Evolutionary conservation across 306 rosid species (phyloP).

Genomic region (Cucurbita ficifolia): DNA sequence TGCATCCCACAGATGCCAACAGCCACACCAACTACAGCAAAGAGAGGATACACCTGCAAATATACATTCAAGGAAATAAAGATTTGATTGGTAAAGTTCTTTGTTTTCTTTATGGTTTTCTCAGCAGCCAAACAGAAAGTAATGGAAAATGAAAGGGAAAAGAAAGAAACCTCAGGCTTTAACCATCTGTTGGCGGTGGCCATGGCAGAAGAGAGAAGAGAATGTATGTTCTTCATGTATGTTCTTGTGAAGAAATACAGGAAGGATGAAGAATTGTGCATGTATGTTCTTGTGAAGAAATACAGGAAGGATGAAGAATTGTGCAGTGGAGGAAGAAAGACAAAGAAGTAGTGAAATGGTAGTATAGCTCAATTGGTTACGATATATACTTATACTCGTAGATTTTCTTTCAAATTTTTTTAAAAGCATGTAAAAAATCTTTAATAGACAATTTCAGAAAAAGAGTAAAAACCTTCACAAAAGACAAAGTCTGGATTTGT

Average conservation of each 20-base stretch:
- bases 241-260: conserved; percentile 2
- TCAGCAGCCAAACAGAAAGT: conserved; percentile 4
- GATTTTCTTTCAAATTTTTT: too few relatives aligned
- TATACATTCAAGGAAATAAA: neutral
- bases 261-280: neutral
- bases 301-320: neutral
- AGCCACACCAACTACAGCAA: conserved; percentile 61
- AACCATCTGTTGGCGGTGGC: conserved; percentile 49
- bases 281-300: conserved; percentile 9
- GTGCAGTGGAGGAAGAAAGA: neutral
- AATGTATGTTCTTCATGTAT: too few relatives aligned
- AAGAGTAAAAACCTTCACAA: neutral
- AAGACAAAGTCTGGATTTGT: neutral
- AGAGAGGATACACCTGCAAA: conserved; percentile 71
- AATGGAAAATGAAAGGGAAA: neutral
- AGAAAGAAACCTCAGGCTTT: conserved; percentile 57
- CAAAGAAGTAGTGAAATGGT: too few relatives aligned
- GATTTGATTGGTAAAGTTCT: neutral
- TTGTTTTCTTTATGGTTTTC: neutral
- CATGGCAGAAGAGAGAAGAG: conserved; percentile 16
- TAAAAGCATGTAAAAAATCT: too few relatives aligned
- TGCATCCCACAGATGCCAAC: conserved; percentile 79
- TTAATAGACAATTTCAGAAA: too few relatives aligned
- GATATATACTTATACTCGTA: too few relatives aligned
- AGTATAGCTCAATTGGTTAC: too few relatives aligned